Percentiles rank a stretch among this genome's conserved stretches.
phyloP scores from a whole-genome alignment of 495 filamentous ascomycete genomes.

The Neurospora sp. region DNA sequence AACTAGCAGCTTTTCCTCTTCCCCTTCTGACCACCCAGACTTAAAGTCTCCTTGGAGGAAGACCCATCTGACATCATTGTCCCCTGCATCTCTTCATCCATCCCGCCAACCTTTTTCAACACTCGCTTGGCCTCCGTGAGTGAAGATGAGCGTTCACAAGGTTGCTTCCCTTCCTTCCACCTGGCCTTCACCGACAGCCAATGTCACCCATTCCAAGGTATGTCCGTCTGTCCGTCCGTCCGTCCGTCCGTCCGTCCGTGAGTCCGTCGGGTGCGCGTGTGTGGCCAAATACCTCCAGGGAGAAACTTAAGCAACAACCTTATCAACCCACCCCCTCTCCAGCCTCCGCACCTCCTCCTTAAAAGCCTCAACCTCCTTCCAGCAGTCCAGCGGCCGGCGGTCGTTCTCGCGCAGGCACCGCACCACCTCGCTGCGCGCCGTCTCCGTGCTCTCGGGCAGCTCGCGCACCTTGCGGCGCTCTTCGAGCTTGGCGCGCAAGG shows the following conservation, averaged over 20 bases:
- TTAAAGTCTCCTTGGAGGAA: not conserved
- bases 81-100: not conserved
- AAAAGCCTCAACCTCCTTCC: conserved; percentile 85
- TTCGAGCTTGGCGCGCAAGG: conserved; percentile 63
- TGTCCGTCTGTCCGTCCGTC: not conserved
- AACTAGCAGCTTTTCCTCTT: not conserved
- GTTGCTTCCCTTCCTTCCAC: not conserved
- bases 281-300: not conserved
- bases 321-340: conserved; percentile 80
- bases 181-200: not conserved
- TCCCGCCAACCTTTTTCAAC: not conserved
- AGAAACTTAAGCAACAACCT: conserved; percentile 42
- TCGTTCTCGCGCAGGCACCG: conserved; percentile 79
- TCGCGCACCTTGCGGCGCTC: conserved; percentile 60
- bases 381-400: conserved; percentile 86
- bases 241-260: not conserved
- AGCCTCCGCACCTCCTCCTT: conserved; percentile 74
- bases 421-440: conserved; percentile 67
- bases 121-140: not conserved
- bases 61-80: not conserved
- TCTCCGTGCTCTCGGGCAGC: conserved; percentile 50
- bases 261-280: too few relatives aligned
- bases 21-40: not conserved
- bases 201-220: not conserved
- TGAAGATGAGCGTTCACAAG: not conserved